Conservation (phyloP, 495 filamentous ascomycete genomes). For the Tuber borchii region DNA sequence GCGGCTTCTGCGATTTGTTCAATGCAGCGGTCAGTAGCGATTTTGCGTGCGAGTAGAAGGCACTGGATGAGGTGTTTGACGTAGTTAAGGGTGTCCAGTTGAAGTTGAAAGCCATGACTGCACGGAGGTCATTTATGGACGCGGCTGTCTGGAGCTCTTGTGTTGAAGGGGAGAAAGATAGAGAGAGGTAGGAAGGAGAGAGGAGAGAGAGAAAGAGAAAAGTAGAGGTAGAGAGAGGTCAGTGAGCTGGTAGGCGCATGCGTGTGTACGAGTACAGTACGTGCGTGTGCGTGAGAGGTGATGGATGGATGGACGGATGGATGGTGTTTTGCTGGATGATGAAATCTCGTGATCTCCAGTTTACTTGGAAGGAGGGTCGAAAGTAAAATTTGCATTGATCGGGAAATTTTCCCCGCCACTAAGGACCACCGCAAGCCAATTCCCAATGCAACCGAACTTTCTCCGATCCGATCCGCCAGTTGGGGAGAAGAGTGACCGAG, state of each 20-base stretch:
- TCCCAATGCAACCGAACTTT: background rate
- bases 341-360: background rate
- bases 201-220: background rate
- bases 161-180: background rate
- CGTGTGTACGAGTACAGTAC: too few species aligned
- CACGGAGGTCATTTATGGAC: constrained; percentile 14
- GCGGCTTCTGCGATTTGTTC: constrained; percentile 96
- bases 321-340: background rate
- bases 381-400: background rate
- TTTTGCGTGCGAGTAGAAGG: constrained; percentile 81
- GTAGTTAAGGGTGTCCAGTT: constrained; percentile 99
- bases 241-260: background rate
- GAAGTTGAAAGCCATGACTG: constrained; percentile 95
- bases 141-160: background rate
- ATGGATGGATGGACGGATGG: background rate
- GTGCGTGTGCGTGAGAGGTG: background rate
- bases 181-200: background rate
- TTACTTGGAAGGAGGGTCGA: background rate
- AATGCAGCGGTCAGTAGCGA: constrained; percentile 90
- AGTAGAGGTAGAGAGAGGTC: background rate
- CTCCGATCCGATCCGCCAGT: background rate
- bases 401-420: background rate
- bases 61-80: constrained; percentile 56
- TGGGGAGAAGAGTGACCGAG: background rate
- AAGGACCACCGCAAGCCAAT: background rate